Conservation (phyloP, 2,329 filamentous ascomycete species). For the Furcasterigmium furcatum region DNA sequence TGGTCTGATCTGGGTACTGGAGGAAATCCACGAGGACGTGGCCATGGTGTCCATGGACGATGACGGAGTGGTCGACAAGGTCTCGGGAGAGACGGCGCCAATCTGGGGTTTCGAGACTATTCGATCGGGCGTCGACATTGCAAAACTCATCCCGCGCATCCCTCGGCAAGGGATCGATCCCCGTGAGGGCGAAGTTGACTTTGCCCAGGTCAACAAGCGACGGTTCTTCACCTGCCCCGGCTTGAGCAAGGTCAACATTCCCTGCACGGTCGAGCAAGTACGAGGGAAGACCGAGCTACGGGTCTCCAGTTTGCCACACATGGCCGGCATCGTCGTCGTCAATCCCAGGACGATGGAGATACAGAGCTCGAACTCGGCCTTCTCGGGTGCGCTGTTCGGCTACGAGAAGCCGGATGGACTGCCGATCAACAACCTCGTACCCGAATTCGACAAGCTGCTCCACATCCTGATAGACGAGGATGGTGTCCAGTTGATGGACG, state of each 20-base stretch:
- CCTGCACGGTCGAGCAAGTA: conserved; percentile 75
- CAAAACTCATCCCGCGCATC: conserved; percentile 75
- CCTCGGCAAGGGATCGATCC: conserved; percentile 72
- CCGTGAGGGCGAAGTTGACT: conserved; percentile 71
- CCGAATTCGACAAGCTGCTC: conserved; percentile 82
- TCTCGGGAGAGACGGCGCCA: conserved; percentile 72
- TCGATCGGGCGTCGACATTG: conserved; percentile 68
- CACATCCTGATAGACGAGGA: conserved; percentile 83
- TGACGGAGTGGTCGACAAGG: conserved; percentile 67
- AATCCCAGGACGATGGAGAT: conserved; percentile 76
- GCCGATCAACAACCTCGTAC: conserved; percentile 76
- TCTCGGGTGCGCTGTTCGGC: conserved; percentile 89
- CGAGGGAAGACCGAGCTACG: conserved; percentile 69
- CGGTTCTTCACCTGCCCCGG: conserved; percentile 86
- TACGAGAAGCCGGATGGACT: conserved; percentile 80
- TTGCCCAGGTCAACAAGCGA: conserved; percentile 67
- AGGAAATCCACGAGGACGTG: conserved; percentile 95
- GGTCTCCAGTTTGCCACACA: conserved; percentile 93
- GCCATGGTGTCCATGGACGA: conserved; percentile 75
- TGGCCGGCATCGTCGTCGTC: conserved; percentile 93
- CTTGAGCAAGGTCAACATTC: conserved; percentile 74
- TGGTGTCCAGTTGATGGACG: conserved; percentile 77
- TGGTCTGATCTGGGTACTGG: conserved; percentile 94
- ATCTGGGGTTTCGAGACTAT: conserved; percentile 80
- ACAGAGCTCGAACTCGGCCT: conserved; percentile 91